Percentiles rank a stretch among this genome's conserved stretches.
Evolutionary conservation across 2,329 filamentous ascomycete genomes (phyloP).

Genomic region (Pseudopithomyces maydicus): DNA sequence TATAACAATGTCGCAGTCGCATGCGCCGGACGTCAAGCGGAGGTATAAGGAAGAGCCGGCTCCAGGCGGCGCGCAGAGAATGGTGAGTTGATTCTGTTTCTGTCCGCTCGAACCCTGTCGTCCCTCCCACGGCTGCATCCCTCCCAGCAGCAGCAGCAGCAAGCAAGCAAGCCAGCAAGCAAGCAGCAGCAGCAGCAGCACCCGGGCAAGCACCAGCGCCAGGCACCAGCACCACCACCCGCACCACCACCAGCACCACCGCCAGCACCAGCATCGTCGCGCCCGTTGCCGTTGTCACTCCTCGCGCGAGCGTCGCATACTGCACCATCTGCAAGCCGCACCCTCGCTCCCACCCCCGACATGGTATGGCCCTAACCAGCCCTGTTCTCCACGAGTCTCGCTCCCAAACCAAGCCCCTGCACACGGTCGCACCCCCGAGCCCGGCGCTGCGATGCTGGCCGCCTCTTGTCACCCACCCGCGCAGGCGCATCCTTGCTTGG

Average conservation of each 20-base stretch:
- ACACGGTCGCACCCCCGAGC: conserved; percentile 32
- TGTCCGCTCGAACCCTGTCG: conserved; percentile 18
- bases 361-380: conserved; percentile 50
- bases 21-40: conserved; percentile 46
- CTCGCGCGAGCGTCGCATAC: conserved; percentile 46
- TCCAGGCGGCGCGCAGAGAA: conserved; percentile 49
- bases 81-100: conserved; percentile 48
- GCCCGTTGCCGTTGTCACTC: conserved; percentile 30
- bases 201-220: conserved; percentile 28
- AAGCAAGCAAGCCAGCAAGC: conserved; percentile 12
- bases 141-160: conserved; percentile 24
- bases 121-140: conserved; percentile 11
- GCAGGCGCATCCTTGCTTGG: conserved; percentile 40
- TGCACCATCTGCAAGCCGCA: conserved; percentile 46
- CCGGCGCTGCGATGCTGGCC: conserved; percentile 17
- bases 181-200: conserved; percentile 22
- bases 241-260: conserved; percentile 29
- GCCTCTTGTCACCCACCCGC: conserved; percentile 31
- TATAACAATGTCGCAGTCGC: conserved; percentile 50
- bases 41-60: conserved; percentile 53
- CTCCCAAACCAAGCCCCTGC: conserved; percentile 20
- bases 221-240: conserved; percentile 27
- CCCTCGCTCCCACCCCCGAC: conserved; percentile 44
- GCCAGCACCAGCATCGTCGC: conserved; percentile 21
- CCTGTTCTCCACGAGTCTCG: conserved; percentile 22